Base-by-base conservation (phyloP, 2,329 filamentous ascomycete genomes). In the Colletotrichum sp. region DNA sequence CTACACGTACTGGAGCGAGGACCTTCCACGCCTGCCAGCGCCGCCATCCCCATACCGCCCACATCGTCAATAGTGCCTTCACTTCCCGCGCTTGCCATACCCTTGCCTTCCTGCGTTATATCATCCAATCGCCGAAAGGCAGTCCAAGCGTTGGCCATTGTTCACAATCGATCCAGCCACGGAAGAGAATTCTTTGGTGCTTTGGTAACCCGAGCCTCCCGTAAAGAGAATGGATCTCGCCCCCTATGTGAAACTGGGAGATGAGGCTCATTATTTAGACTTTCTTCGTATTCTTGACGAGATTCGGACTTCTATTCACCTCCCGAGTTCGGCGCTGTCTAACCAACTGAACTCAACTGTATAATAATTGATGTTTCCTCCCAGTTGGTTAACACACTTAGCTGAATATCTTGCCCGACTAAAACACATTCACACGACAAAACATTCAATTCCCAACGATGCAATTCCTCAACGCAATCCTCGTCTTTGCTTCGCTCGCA, bases 161-260 rank as follows among this genome's bases (percentile, higher is more conserved):
- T 6, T 3, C 18, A n/a, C 1, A n/a, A 12, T 12, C 38, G 4
- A 48, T 0, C 3, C 38, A 48, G 9, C 2, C 38, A n/a, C 18
- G 1, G 18, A n/a, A n/a, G 18, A 48, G 18, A n/a, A n/a, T 0
- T 0, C 3, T 48, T 48, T 0, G 2, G 18, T 48, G 18, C 18
- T n/a, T n/a, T 48, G 18, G 8, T 18, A 48, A 10, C 18, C 18
- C 38, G 38, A n/a, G 18, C 18, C 8, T 48, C 18, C 38, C 38
- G 38, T 48, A 4, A 48, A 3, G 18, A n/a, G 38, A 48, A 48
- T 48, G 38, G 38, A 12, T 5, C 18, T n/a, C 38, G 18, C 38
- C 18, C 38, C 18, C 18, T n/a, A 48, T 48, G 12, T 56, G 52
- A 56, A 28, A 56, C 21, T 24, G 1, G 24, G 52, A 56, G 12